Evolutionary conservation across 208 protist species (phyloP).

Genomic region (Leishmania gerbilli): DNA sequence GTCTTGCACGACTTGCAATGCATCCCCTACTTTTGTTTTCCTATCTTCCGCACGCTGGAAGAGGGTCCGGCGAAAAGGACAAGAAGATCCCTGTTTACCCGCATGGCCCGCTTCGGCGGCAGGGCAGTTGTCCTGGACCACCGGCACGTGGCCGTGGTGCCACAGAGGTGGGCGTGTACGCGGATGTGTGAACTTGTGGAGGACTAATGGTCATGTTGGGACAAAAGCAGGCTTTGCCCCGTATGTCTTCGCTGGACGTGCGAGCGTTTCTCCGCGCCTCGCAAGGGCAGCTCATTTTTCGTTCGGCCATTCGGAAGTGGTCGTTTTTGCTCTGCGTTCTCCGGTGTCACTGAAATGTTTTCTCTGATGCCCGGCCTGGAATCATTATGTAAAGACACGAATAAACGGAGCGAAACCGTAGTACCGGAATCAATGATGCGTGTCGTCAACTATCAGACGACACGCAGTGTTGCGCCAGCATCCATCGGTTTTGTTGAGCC

Average conservation of each 20-base stretch:
- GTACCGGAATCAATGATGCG: not conserved
- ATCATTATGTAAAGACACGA: not conserved
- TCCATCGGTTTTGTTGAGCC: not conserved
- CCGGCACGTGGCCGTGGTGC: not conserved
- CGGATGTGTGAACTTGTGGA: not conserved
- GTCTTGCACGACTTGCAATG: not conserved
- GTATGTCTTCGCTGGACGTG: not conserved
- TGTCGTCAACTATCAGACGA: not conserved
- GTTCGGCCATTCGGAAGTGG: not conserved
- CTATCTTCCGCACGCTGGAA: not conserved
- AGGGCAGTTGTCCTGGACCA: not conserved
- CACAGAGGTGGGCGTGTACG: not conserved
- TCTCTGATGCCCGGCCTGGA: not conserved
- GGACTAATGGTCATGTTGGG: no score
- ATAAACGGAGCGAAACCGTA: not conserved
- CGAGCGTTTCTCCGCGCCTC: not conserved
- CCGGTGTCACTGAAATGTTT: not conserved
- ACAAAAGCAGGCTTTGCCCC: not conserved
- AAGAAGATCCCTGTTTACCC: not conserved
- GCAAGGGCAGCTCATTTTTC: not conserved
- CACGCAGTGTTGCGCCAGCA: not conserved
- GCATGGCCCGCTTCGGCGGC: not conserved
- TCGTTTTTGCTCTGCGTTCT: not conserved
- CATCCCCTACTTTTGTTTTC: not conserved
- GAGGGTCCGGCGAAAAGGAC: not conserved